A percentile compares a stretch with the other conserved stretches of the same genome.
Evolutionary conservation across 2,329 filamentous ascomycete genomes (phyloP).

Genomic region (Stachybotrys echinatus): DNA sequence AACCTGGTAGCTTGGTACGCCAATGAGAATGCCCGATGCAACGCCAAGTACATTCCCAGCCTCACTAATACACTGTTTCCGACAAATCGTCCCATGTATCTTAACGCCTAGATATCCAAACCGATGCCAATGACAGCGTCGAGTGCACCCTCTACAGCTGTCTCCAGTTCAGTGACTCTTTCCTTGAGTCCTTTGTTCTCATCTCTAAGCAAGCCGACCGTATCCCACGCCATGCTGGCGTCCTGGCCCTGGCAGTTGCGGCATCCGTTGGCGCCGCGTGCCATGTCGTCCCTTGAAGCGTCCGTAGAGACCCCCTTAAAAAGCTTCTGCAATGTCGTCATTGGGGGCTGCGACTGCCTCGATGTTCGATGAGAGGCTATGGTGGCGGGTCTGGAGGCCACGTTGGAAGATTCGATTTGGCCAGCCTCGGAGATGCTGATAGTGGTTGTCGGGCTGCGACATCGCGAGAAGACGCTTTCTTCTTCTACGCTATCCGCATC

Average conservation of each 20-base stretch:
- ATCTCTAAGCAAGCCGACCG: constrained; percentile 53
- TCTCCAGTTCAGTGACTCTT: constrained; percentile 53
- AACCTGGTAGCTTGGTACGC: no score
- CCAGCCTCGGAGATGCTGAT: constrained; percentile 28
- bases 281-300: constrained; percentile 14
- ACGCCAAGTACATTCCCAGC: background rate
- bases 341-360: constrained; percentile 27
- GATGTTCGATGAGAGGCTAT: constrained; percentile 21
- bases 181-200: constrained; percentile 60
- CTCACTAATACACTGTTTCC: no score
- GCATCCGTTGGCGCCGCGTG: constrained; percentile 28
- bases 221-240: constrained; percentile 58
- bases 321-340: constrained; percentile 34
- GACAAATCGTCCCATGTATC: no score
- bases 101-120: background rate
- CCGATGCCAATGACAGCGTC: constrained; percentile 52
- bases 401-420: constrained; percentile 11
- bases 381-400: constrained; percentile 16
- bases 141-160: constrained; percentile 54
- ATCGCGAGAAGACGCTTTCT: constrained; percentile 56
- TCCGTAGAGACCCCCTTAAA: constrained; percentile 37
- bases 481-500: constrained; percentile 45
- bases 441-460: constrained; percentile 49
- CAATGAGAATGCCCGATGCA: no score
- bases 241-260: constrained; percentile 54